phyloP scores from a whole-genome alignment of 1,284 basidiomycete genomes.

The Omphalotus olearius region DNA sequence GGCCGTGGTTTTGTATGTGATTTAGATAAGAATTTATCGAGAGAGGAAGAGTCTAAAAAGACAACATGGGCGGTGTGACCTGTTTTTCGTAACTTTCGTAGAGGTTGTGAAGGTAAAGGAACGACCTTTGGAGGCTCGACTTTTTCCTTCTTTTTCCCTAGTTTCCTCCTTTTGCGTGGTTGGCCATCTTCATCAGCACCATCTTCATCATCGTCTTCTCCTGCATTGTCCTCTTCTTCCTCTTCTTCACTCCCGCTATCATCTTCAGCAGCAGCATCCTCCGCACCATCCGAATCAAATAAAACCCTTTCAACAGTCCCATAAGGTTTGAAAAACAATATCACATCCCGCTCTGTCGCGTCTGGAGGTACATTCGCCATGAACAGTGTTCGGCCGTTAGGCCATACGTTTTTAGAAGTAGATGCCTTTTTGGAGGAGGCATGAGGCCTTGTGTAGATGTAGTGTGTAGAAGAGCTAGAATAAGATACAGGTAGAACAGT shows the following conservation, averaged over 20 bases:
- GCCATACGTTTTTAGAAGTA: constrained; percentile 32
- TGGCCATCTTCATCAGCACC: constrained; percentile 24
- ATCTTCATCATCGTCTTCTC: constrained; percentile 25
- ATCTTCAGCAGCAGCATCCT: constrained; percentile 30
- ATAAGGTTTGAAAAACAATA: constrained; percentile 65
- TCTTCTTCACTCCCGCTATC: constrained; percentile 33
- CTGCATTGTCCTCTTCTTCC: constrained; percentile 31
- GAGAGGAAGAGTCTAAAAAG: constrained; percentile 73
- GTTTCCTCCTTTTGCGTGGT: constrained; percentile 46
- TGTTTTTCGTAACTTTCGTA: constrained; percentile 56
- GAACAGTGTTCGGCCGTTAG: constrained; percentile 76
- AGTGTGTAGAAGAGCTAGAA: constrained; percentile 48
- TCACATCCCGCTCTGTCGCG: constrained; percentile 73
- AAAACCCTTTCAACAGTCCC: constrained; percentile 76
- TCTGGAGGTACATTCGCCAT: constrained; percentile 85
- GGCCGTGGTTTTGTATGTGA: constrained; percentile 42
- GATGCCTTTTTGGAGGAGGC: constrained; percentile 36
- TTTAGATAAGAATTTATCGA: constrained; percentile 54
- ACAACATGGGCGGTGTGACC: constrained; percentile 71
- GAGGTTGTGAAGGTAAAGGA: constrained; percentile 50
- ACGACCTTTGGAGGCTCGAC: constrained; percentile 40
- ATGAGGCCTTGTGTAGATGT: constrained; percentile 61
- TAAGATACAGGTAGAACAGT: constrained; percentile 57
- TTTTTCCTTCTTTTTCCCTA: constrained; percentile 26
- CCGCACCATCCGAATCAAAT: constrained; percentile 45